Base-by-base conservation (phyloP, 208 protist genomes). In the Trypanosoma conorhini region DNA sequence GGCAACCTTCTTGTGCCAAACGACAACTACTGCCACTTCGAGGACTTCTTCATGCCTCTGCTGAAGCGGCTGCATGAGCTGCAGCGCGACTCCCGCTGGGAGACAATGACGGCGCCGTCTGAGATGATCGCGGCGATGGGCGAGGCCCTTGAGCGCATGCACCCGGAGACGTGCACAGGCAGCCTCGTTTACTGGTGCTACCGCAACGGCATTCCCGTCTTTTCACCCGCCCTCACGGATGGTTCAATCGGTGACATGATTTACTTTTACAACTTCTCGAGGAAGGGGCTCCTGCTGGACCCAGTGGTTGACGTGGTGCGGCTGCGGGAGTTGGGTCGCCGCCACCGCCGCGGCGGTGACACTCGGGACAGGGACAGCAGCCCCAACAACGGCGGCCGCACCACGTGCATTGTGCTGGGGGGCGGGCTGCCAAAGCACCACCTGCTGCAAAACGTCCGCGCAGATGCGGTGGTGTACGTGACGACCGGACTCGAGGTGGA, bases 1-100 rank as follows among this genome's bases (percentile, higher is more conserved):
- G 99, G 99, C 35, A 99, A 99, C 83, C 85, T 99, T 19, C 76
- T 99, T 15, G 97, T 99, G 8, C 99, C 99, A 8, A 99, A 99
- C 80, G 93, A 99, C 59, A 99, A 99, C 81, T 99, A 99, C 84
- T 98, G 97, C 72, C 82, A 85, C 61, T 99, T 99, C 81, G 99
- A 99, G 79, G 97, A 99, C 69, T 99, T 98, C 91, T 96, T 99
- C 28, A 98, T 96, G 69, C 99, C 99, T 13, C 95, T 99, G 42
- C 77, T 99, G 5, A 89, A 94, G 65, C 50, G 58, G 13, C 67
- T 99, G 76, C 83, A 99, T 28, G 81, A 95, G 33, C 85, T 97
- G 55, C 98, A 99, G 76, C 80, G 78, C 26, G 78, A 68, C 19
- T 83, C 77, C 17, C 67, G 78, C 8, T 96, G 91, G 89, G 59